A percentile compares a stretch with the other conserved stretches of the same genome.
Conservation (phyloP, 768 basidiomycete species). For the Fibroporia radiculosa region DNA sequence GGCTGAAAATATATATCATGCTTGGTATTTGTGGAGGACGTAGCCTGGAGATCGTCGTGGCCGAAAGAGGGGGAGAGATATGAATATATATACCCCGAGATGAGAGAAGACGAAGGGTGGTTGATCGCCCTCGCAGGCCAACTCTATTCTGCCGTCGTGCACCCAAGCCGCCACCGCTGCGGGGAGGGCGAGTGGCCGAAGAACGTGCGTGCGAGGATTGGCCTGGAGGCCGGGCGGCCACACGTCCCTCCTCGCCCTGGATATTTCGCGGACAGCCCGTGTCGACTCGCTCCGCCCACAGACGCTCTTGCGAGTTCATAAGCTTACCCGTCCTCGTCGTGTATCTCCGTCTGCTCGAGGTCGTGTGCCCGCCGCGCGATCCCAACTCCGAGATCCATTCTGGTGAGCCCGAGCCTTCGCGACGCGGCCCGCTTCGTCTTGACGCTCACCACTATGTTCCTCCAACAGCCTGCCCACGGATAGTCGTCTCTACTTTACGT, state of each 20-base stretch:
- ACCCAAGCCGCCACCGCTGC: no score
- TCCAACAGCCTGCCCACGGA: background rate
- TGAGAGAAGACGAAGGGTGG: background rate
- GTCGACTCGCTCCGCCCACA: conserved; percentile 5
- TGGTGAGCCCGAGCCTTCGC: conserved; percentile 1
- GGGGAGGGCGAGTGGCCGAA: conserved; percentile 26
- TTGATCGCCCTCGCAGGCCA: no score
- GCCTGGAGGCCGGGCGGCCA: conserved; percentile 9
- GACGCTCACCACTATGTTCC: background rate
- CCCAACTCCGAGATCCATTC: background rate
- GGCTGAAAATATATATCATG: no score
- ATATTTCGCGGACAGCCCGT: background rate
- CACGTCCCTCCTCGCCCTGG: background rate
- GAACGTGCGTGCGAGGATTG: conserved; percentile 43
- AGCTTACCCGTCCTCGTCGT: conserved; percentile 2
- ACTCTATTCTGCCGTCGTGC: no score
- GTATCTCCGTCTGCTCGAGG: conserved; percentile 3
- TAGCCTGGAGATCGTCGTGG: background rate
- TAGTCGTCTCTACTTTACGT: background rate
- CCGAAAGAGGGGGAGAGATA: no score
- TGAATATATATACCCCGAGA: no score
- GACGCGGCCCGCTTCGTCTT: background rate
- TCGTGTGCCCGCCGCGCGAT: conserved; percentile 14
- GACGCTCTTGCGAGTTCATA: conserved; percentile 7
- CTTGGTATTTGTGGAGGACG: background rate